Conservation (phyloP, 441 rosid species). For the Erodium texanum region DNA sequence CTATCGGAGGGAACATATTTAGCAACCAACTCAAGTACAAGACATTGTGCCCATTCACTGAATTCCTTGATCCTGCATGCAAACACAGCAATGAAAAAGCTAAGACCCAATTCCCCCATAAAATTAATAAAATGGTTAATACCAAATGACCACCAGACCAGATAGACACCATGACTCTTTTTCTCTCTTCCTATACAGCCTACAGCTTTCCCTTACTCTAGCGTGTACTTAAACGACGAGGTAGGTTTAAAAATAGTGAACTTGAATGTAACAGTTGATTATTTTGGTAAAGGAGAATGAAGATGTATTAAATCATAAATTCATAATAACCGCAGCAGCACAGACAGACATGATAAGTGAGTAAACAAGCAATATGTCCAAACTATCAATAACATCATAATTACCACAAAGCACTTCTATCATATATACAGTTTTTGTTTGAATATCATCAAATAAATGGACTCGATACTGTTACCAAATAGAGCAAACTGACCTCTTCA, state of each 20-base stretch:
- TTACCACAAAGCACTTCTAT: neutral
- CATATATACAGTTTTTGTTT: neutral
- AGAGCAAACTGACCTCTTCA: neutral
- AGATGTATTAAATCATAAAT: neutral
- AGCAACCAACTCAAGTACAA: constrained; percentile 80
- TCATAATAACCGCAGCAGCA: neutral
- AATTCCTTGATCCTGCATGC: constrained; percentile 77
- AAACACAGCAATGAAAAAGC: constrained; percentile 11
- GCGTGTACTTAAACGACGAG: neutral
- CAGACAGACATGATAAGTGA: neutral
- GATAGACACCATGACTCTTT: neutral
- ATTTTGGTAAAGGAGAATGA: neutral
- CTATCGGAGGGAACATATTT: constrained; percentile 82
- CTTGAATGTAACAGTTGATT: neutral
- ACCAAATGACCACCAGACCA: neutral
- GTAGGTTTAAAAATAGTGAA: neutral
- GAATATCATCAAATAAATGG: neutral
- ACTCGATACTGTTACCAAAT: neutral
- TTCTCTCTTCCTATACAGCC: neutral
- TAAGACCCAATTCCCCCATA: neutral
- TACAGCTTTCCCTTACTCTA: neutral
- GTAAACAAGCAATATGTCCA: neutral
- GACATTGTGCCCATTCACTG: constrained; percentile 96
- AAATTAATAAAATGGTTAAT: constrained; percentile 6
- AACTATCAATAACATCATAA: neutral